Percentiles rank a stretch among this genome's conserved stretches.
Evolutionary conservation across 1,139 yeast genomes (phyloP).

Genomic region (Diutina mesorugosa): DNA sequence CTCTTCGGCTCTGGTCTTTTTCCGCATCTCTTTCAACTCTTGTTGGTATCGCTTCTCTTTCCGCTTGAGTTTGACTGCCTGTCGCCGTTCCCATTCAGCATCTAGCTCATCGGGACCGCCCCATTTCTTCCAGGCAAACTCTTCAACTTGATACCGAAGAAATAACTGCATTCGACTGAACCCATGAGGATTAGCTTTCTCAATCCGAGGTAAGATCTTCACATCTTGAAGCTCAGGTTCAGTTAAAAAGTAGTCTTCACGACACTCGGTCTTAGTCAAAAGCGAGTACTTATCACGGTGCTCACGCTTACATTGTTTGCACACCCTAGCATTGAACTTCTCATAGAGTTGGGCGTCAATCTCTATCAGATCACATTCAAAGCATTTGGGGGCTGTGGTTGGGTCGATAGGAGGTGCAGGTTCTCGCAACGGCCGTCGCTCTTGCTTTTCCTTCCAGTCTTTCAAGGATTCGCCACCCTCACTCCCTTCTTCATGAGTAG

Average conservation of each 20-base stretch:
- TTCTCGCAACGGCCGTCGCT: conserved; percentile 26
- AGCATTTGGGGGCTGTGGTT: conserved; percentile 62
- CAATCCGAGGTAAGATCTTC: conserved; percentile 57
- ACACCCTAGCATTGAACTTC: conserved; percentile 60
- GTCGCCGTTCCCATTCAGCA: conserved; percentile 83
- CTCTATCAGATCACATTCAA: conserved; percentile 69
- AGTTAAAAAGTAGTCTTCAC: conserved; percentile 81
- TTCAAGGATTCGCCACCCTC: conserved; percentile 29
- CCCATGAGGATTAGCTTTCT: conserved; percentile 91
- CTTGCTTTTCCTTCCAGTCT: conserved; percentile 60
- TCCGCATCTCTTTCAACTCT: conserved; percentile 73
- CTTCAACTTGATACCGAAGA: conserved; percentile 81
- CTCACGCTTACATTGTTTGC: conserved; percentile 60
- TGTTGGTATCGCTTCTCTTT: conserved; percentile 70
- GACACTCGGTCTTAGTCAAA: conserved; percentile 89
- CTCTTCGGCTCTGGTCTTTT: conserved; percentile 87
- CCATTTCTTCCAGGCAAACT: conserved; percentile 90
- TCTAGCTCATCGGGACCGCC: conserved; percentile 83
- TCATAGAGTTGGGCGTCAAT: conserved; percentile 62
- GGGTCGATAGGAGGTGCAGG: conserved; percentile 63
- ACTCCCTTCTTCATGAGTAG: conserved; percentile 13
- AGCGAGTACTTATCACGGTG: conserved; percentile 82
- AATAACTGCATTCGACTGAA: conserved; percentile 89
- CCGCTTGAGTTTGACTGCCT: conserved; percentile 54
- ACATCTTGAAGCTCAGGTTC: conserved; percentile 82